Conservation (phyloP, 2,329 filamentous ascomycete genomes). For the Neobulgaria alba region DNA sequence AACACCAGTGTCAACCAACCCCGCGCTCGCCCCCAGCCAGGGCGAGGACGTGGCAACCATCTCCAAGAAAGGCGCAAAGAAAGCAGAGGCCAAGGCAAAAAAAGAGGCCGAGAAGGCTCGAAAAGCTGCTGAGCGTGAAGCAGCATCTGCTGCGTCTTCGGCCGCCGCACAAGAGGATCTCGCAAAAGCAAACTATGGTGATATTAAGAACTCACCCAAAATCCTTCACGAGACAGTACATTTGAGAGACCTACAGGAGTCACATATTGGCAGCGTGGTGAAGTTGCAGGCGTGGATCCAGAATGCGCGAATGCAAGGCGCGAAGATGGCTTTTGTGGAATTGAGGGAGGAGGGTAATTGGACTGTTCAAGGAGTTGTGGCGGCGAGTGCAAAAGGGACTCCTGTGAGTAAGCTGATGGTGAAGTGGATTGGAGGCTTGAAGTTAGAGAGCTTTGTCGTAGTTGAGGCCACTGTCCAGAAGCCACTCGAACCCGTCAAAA, state of each 20-base stretch:
- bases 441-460: slow-evolving; percentile 71
- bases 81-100: slow-evolving; percentile 77
- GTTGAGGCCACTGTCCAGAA: slow-evolving; percentile 76
- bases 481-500: slow-evolving; percentile 81
- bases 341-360: slow-evolving; percentile 66
- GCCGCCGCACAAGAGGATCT: slow-evolving; percentile 57
- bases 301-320: slow-evolving; percentile 79
- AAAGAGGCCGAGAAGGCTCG: slow-evolving; percentile 76
- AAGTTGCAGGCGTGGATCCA: slow-evolving; percentile 75
- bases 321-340: slow-evolving; percentile 87
- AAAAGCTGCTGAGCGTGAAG: slow-evolving; percentile 65
- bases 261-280: slow-evolving; percentile 60
- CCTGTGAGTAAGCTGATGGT: slow-evolving; percentile 79
- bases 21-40: slow-evolving; percentile 6
- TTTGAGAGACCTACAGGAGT: slow-evolving; percentile 55
- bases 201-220: slow-evolving; percentile 49
- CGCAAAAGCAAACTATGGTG: slow-evolving; percentile 73
- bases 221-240: slow-evolving; percentile 46
- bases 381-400: slow-evolving; percentile 54
- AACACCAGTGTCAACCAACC: slow-evolving; percentile 10
- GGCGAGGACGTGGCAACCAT: slow-evolving; percentile 6
- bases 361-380: slow-evolving; percentile 75
- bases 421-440: slow-evolving; percentile 73
- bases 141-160: slow-evolving; percentile 56
- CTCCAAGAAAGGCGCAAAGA: slow-evolving; percentile 78